Percentiles rank a stretch among this genome's conserved stretches.
Conservation (phyloP, 192 early-diverging fungal genomes). For the Podila epigama region DNA sequence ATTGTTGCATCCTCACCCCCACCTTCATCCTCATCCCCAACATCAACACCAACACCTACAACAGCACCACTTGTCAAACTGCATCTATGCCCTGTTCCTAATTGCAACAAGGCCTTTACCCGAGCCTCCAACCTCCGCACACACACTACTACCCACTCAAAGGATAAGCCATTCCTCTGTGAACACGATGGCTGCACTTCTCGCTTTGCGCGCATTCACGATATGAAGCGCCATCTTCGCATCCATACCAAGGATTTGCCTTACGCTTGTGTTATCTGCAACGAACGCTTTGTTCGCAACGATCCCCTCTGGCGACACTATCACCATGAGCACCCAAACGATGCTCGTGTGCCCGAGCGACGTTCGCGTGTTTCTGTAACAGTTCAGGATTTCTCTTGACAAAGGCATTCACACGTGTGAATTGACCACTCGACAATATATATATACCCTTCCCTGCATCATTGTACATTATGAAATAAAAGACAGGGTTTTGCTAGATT, state of each 20-base stretch:
- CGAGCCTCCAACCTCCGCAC: constrained; percentile 22
- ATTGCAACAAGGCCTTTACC: constrained; percentile 5
- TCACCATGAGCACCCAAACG: constrained; percentile 3
- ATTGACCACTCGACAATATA: too few species aligned
- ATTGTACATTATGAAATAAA: too few species aligned
- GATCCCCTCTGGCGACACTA: not conserved
- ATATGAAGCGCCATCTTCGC: constrained; percentile 23
- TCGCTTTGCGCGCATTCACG: constrained; percentile 22
- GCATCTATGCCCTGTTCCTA: not conserved
- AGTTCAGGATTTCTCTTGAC: too few species aligned
- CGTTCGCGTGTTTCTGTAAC: too few species aligned
- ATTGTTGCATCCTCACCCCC: too few species aligned
- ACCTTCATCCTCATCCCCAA: not conserved
- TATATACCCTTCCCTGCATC: too few species aligned
- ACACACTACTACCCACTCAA: constrained; percentile 12
- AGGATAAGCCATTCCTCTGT: constrained; percentile 15
- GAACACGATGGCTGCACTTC: not conserved
- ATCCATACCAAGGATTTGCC: not conserved
- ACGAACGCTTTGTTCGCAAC: not conserved
- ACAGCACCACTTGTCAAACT: not conserved
- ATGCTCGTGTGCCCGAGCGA: constrained; percentile 54
- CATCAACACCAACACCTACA: not conserved
- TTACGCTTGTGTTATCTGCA: not conserved
- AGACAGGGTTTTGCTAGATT: too few species aligned
- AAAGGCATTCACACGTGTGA: too few species aligned